phyloP scores from a whole-genome alignment of 208 protist genomes.

The Dictyostelium gargantuum region DNA sequence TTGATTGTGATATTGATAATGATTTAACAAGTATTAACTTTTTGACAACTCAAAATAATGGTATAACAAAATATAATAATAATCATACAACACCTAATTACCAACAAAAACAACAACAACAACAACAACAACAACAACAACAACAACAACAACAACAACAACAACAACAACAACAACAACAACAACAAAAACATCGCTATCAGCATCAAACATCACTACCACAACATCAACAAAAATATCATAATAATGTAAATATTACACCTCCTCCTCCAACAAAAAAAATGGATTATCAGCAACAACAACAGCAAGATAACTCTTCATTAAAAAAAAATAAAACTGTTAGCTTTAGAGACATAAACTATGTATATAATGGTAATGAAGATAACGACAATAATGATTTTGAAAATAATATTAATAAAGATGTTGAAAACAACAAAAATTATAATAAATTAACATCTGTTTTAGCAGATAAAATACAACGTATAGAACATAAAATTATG shows the following conservation, averaged over 20 bases:
- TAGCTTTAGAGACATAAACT: background rate
- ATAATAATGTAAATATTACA: background rate
- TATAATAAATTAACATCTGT: too few species aligned
- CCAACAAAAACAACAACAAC: too few species aligned
- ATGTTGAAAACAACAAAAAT: background rate
- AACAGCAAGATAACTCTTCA: background rate
- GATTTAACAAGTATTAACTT: background rate
- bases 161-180: background rate
- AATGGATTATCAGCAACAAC: too few species aligned
- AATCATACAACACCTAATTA: too few species aligned
- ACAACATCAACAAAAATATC: too few species aligned
- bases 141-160: too few species aligned
- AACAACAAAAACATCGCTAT: too few species aligned
- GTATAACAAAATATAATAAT: background rate
- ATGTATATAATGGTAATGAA: background rate
- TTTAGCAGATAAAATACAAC: background rate
- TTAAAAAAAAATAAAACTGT: background rate
- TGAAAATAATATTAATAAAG: background rate
- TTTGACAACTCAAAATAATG: background rate
- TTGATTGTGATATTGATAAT: slow-evolving; percentile 18
- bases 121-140: background rate
- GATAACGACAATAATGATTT: background rate
- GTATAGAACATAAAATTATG: background rate
- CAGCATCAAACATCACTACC: too few species aligned
- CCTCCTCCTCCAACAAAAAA: background rate